These are phyloP conservation scores for Aspergillus bridgeri DNA, from an alignment of 495 filamentous ascomycete species.

Conservation along the genomic window DNA sequence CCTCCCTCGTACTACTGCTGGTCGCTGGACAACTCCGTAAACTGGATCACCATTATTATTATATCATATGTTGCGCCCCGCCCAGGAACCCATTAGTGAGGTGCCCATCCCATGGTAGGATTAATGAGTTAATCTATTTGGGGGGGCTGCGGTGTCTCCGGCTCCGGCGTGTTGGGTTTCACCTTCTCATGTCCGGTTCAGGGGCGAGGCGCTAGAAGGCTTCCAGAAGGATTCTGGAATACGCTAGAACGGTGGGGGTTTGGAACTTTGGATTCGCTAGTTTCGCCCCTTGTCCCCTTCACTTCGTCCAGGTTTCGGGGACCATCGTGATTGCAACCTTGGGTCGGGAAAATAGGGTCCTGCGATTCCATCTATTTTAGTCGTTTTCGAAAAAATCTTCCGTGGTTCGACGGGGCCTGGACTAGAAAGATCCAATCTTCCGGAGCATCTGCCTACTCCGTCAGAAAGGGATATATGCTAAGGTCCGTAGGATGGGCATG, in stretches of 20 bases:
- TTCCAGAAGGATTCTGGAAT: conserved; percentile 37
- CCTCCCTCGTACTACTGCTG: no score
- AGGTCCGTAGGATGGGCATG: no score
- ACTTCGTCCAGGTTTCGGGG: not conserved
- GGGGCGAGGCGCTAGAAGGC: conserved; percentile 28
- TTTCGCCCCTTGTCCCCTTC: not conserved
- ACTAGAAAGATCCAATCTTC: not conserved
- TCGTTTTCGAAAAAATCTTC: not conserved
- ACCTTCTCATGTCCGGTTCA: not conserved
- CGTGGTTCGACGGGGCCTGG: not conserved
- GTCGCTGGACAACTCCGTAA: no score
- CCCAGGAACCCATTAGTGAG: not conserved
- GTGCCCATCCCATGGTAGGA: conserved; percentile 9
- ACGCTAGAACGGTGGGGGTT: conserved; percentile 24
- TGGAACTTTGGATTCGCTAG: not conserved
- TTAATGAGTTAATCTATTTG: conserved; percentile 13
- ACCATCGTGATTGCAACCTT: not conserved
- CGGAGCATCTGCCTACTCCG: no score
- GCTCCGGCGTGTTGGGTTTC: not conserved
- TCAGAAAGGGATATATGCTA: no score
- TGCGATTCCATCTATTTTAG: not conserved
- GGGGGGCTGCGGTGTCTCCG: not conserved
- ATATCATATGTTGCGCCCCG: not conserved
- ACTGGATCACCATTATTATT: not conserved
- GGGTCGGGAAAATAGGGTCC: not conserved